These are phyloP conservation scores for Nigrospora sphaerica DNA, from an alignment of 2,329 filamentous ascomycete genomes.

Conservation along the genomic window DNA sequence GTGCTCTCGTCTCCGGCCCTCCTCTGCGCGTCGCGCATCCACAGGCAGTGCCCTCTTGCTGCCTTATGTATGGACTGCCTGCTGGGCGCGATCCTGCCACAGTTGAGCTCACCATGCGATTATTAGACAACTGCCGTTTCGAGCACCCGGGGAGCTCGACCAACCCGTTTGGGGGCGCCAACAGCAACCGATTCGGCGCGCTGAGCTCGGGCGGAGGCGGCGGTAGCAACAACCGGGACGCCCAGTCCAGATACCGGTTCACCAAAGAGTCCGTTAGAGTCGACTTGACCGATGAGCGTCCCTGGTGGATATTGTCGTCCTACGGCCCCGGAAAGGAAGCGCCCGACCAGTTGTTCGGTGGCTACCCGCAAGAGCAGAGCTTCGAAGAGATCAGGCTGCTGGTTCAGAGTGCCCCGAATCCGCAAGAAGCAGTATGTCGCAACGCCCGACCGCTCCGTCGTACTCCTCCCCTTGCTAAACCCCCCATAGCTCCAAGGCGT, in stretches of 20 bases:
- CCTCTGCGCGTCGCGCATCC: no score
- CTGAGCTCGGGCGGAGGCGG: slow-evolving; percentile 8
- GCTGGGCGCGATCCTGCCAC: not conserved
- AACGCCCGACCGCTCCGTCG: not conserved
- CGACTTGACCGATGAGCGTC: slow-evolving; percentile 65
- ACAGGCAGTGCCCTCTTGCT: not conserved
- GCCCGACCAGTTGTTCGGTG: slow-evolving; percentile 79
- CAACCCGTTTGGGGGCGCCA: slow-evolving; percentile 20
- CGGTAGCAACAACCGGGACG: slow-evolving; percentile 3
- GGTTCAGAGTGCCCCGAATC: slow-evolving; percentile 42
- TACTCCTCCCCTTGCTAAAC: not conserved
- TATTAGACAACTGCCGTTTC: slow-evolving; percentile 44
- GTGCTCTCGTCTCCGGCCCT: slow-evolving; percentile 7
- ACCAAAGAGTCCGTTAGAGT: slow-evolving; percentile 51
- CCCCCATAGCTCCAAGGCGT: slow-evolving; percentile 49
- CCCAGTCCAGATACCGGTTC: slow-evolving; percentile 37
- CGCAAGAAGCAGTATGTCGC: slow-evolving; percentile 36
- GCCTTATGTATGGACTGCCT: not conserved
- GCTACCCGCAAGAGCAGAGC: slow-evolving; percentile 71
- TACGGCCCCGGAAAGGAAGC: slow-evolving; percentile 74
- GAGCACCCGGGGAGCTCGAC: slow-evolving; percentile 41
- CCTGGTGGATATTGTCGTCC: slow-evolving; percentile 78
- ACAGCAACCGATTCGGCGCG: slow-evolving; percentile 23
- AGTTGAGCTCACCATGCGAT: not conserved
- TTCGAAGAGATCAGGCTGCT: slow-evolving; percentile 80